Evolutionary conservation across 2,329 filamentous ascomycete genomes (phyloP).

Genomic region (Cordyceps fumosorosea): DNA sequence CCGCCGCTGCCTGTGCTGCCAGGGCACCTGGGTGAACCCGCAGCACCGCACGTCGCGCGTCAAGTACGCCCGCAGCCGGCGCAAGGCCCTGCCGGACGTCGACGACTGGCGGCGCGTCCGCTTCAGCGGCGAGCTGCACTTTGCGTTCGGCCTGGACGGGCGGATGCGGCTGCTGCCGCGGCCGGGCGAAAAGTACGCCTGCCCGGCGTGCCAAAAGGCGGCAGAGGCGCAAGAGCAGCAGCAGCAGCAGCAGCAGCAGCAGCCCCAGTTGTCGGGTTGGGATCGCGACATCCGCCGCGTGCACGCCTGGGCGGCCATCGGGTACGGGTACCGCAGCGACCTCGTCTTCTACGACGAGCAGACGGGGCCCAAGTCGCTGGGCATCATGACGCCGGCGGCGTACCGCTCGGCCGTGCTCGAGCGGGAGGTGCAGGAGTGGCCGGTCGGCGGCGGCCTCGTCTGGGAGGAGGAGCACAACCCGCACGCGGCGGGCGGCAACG

Average conservation of each 20-base stretch:
- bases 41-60: constrained; percentile 26
- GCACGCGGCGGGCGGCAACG: constrained; percentile 29
- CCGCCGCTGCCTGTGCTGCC: constrained; percentile 27
- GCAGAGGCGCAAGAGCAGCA: constrained; percentile 3
- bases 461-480: constrained; percentile 30
- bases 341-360: constrained; percentile 31
- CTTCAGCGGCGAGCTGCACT: constrained; percentile 32
- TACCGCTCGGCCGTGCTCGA: constrained; percentile 30
- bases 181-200: constrained; percentile 26
- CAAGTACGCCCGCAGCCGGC: constrained; percentile 28
- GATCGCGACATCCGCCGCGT: constrained; percentile 27
- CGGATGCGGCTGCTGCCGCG: constrained; percentile 28
- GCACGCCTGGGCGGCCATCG: constrained; percentile 30
- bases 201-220: constrained; percentile 20
- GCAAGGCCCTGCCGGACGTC: constrained; percentile 25
- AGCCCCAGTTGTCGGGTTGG: constrained; percentile 17
- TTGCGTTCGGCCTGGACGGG: constrained; percentile 32
- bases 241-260: background rate
- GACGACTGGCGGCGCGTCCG: constrained; percentile 28
- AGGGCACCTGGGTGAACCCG: constrained; percentile 24
- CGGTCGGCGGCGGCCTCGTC: constrained; percentile 17
- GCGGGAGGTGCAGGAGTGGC: constrained; percentile 29
- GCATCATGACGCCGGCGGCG: constrained; percentile 28
- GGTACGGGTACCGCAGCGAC: constrained; percentile 32
- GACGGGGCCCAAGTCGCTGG: constrained; percentile 26